Base-by-base conservation (phyloP, 1,284 basidiomycete species). In the Mycocalia duriaeana region DNA sequence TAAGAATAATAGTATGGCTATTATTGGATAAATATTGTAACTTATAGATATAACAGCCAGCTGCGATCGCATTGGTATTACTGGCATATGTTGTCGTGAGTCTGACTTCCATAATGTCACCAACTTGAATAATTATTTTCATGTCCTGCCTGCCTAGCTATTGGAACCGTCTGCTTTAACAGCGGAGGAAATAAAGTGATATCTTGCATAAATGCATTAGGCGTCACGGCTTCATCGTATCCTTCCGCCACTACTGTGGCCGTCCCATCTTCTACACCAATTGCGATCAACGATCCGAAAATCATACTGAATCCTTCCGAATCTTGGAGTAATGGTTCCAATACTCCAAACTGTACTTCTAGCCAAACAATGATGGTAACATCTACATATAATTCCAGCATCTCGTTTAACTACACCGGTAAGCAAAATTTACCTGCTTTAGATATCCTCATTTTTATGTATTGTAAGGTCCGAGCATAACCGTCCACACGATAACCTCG, bases 401-500 rank as follows among this genome's bases (percentile, higher is more conserved):
- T 59, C 13, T 53, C 57, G 2, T 55, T 54, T 24, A 53, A 53
- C 42, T 59, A 53, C 40, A 52, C 54, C 9, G 57, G 57, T 57
- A 44, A 28, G 46, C 38, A 20, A 22, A 1, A 7, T 4, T 40
- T 26, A 5, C 19, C 28, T 13, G n/a, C 14, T 19, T 25, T 14
- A 4, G 4, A 26, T 6, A 5, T 11, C 22, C 4, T 28, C 8
- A 6, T 3, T 25, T 18, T 7, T 13, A 4, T 26, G 7, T 23
- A 22, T 41, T 19, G n/a, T n/a, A 20, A 59, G 56, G 57, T 4
- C 56, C 52, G 6, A 57, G 56, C 26, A 42, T 59, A 14, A 48
- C 54, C 25, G 34, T 59, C 19, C 45, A 56, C 22, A 50, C 51
- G 4, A 40, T 59, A 35, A 55, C 50, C 20, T 56, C 57, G 20